phyloP scores from a whole-genome alignment of 768 basidiomycete species.

The Phaeotremella skinneri region DNA sequence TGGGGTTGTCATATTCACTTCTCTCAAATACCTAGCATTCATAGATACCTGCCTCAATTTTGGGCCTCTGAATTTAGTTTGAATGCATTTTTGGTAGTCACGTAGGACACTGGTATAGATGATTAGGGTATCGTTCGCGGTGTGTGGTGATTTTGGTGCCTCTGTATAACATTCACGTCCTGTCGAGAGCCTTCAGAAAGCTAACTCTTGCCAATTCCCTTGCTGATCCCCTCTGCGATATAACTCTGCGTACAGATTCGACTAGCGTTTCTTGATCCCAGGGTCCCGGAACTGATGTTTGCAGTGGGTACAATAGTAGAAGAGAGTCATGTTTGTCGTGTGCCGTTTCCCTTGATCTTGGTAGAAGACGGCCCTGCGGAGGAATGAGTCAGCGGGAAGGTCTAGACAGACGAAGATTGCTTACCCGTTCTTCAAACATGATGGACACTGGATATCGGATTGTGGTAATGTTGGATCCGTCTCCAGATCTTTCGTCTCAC shows the following conservation, averaged over 20 bases:
- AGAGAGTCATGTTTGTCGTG: slow-evolving; percentile 62
- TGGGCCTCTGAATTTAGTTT: background rate
- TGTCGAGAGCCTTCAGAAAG: too few species aligned
- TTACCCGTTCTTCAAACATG: slow-evolving; percentile 63
- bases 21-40: background rate
- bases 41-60: background rate
- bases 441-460: slow-evolving; percentile 76
- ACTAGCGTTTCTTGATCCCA: slow-evolving; percentile 11
- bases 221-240: too few species aligned
- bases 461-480: slow-evolving; percentile 90
- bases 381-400: background rate
- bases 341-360: slow-evolving; percentile 97
- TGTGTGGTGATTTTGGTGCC: too few species aligned
- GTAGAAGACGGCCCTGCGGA: slow-evolving; percentile 79
- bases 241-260: too few species aligned
- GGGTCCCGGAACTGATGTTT: slow-evolving; percentile 45
- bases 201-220: too few species aligned
- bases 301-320: slow-evolving; percentile 48
- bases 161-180: too few species aligned
- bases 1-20: too few species aligned
- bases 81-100: background rate
- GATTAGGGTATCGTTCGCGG: background rate
- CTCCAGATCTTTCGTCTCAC: slow-evolving; percentile 82
- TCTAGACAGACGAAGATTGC: slow-evolving; percentile 10
- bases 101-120: too few species aligned